Conservation (phyloP, 2,329 filamentous ascomycete species). For the Capronia coronata region DNA sequence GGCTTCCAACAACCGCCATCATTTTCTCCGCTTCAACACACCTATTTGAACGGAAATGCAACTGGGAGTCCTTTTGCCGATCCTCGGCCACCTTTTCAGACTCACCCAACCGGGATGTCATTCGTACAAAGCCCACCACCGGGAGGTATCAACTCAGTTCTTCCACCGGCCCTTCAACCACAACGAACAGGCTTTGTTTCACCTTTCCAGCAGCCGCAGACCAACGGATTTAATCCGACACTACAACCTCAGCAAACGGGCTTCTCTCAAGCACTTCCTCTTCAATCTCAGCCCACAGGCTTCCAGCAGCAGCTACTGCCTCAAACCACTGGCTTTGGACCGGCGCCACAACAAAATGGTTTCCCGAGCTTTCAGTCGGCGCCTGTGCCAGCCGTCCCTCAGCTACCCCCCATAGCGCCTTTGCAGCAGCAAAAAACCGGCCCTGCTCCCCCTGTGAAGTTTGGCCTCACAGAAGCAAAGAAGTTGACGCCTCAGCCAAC, state of each 20-base stretch:
- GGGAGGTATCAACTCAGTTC: constrained; percentile 47
- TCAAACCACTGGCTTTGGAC: constrained; percentile 24
- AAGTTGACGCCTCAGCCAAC: constrained; percentile 81
- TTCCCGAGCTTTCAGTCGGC: constrained; percentile 48
- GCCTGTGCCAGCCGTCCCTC: constrained; percentile 51
- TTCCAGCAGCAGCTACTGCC: constrained; percentile 38
- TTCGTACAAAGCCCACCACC: constrained; percentile 45
- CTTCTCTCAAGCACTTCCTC: constrained; percentile 35
- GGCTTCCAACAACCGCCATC: constrained; percentile 48
- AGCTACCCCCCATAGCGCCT: constrained; percentile 54
- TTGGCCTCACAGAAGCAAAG: constrained; percentile 70
- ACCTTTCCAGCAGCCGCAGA: constrained; percentile 43
- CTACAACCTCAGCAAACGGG: constrained; percentile 60
- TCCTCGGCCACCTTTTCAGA: constrained; percentile 43
- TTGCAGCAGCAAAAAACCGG: constrained; percentile 74
- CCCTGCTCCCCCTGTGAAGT: constrained; percentile 78
- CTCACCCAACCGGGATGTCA: constrained; percentile 51
- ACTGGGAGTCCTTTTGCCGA: constrained; percentile 49
- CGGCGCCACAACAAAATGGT: constrained; percentile 43
- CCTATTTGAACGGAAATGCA: constrained; percentile 44
- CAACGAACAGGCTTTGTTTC: constrained; percentile 42
- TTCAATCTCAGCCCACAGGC: constrained; percentile 46
- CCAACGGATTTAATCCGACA: constrained; percentile 35
- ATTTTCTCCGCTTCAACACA: constrained; percentile 44
- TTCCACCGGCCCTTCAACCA: constrained; percentile 46